Conservation (phyloP, 345 rosid genomes). For the Bruguiera parviflora region DNA sequence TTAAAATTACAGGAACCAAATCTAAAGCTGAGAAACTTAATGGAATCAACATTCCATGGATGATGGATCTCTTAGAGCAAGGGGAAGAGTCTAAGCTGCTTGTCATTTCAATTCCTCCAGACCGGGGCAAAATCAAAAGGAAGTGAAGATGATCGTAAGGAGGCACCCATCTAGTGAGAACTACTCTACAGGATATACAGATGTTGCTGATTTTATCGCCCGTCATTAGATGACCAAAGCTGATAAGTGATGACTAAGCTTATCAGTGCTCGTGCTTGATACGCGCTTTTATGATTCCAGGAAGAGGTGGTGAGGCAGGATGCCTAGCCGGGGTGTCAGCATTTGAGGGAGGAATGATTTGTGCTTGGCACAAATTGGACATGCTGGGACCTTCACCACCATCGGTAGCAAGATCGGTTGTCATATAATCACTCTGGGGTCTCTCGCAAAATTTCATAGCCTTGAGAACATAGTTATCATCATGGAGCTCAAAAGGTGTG, state of each 20-base stretch:
- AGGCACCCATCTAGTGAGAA: conserved; percentile 23
- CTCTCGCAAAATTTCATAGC: conserved; percentile 76
- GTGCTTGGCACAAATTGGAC: conserved; percentile 41
- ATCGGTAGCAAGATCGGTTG: conserved; percentile 29
- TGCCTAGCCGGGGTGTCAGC: conserved; percentile 41
- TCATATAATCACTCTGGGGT: conserved; percentile 43
- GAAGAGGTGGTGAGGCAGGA: conserved; percentile 57
- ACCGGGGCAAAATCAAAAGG: conserved; percentile 9
- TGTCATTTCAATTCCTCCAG: conserved; percentile 17
- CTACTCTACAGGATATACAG: conserved; percentile 76
- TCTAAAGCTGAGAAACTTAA: conserved; percentile 22
- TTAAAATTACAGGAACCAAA: conserved; percentile 31
- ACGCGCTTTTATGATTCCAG: conserved; percentile 60
- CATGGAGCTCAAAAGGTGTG: conserved; percentile 99
- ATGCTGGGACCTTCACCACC: conserved; percentile 60
- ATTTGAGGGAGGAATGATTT: conserved; percentile 39
- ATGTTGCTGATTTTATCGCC: conserved; percentile 28
- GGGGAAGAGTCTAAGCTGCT: conserved; percentile 14
- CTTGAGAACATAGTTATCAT: conserved; percentile 92
- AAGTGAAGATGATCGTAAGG: conserved; percentile 12
- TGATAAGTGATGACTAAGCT: neutral
- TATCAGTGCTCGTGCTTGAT: conserved; percentile 73
- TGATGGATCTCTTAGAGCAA: conserved; percentile 18
- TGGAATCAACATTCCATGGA: conserved; percentile 8
- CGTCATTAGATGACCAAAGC: conserved; percentile 14